A percentile compares a stretch with the other conserved stretches of the same genome.
phyloP scores from a whole-genome alignment of 176 grass and related monocot genomes.

The Carex myosuroides region DNA sequence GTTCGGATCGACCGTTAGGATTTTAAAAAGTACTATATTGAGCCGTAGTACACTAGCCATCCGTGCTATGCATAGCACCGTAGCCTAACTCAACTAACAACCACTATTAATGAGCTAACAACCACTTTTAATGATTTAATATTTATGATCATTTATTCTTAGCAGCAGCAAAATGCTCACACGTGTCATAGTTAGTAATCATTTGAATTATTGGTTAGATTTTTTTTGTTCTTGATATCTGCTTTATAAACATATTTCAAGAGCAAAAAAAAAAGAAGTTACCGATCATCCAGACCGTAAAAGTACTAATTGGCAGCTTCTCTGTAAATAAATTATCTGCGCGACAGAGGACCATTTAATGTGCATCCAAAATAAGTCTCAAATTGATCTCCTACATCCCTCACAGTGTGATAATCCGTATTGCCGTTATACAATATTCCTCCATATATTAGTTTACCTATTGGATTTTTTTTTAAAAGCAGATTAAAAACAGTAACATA shows the following conservation, averaged over 20 bases:
- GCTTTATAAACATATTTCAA: background rate
- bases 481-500: too few relatives aligned
- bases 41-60: too few relatives aligned
- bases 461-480: background rate
- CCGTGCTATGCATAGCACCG: too few relatives aligned
- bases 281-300: background rate
- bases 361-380: background rate
- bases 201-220: too few relatives aligned
- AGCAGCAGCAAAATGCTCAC: too few relatives aligned
- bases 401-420: background rate
- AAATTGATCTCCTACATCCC: background rate
- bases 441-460: background rate
- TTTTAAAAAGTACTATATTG: too few relatives aligned
- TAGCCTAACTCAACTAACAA: too few relatives aligned
- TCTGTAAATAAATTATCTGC: background rate
- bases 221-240: background rate
- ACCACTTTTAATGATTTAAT: background rate
- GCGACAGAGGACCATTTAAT: background rate
- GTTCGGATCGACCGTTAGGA: too few relatives aligned
- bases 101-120: background rate
- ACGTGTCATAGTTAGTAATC: too few relatives aligned
- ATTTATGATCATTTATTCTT: background rate
- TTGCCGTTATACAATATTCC: background rate
- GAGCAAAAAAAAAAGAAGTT: background rate
- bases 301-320: background rate